Conservation (phyloP, 148 eudicot genomes). For the Bassia scoparia region DNA sequence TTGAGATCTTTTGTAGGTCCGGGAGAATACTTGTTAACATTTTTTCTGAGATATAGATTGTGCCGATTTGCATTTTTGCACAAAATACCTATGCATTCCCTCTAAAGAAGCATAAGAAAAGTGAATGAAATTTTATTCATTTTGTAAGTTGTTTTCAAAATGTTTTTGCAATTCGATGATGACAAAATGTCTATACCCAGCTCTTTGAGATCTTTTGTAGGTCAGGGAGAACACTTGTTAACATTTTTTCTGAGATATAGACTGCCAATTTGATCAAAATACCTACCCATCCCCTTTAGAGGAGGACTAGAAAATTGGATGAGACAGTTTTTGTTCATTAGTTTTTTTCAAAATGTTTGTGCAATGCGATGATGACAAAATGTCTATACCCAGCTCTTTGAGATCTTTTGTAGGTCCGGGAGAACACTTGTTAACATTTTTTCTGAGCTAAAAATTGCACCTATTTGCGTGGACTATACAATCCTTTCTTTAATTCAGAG, state of each 20-base stretch:
- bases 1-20: constrained; percentile 6
- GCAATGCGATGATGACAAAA: constrained; percentile 2
- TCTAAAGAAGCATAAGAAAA: background rate
- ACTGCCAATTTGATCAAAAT: background rate
- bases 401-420: constrained; percentile 11
- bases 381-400: constrained; percentile 17
- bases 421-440: background rate
- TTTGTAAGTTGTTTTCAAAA: too few species aligned
- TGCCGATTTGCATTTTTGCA: background rate
- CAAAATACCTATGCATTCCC: background rate
- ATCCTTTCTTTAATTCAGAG: background rate
- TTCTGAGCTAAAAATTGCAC: constrained; percentile 2
- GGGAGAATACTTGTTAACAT: constrained; percentile 6
- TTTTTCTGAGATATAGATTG: constrained; percentile 6
- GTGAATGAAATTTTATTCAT: background rate
- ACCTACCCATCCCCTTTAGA: background rate
- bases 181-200: constrained; percentile 15
- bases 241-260: constrained; percentile 6
- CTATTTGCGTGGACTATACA: background rate
- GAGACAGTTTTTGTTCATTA: background rate
- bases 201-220: constrained; percentile 12
- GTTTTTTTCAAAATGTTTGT: too few species aligned
- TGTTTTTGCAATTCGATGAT: background rate
- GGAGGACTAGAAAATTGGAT: background rate
- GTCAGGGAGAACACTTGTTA: constrained; percentile 7